phyloP scores from a whole-genome alignment of 1,284 basidiomycete species.

The Ceraceosorus bombacis region DNA sequence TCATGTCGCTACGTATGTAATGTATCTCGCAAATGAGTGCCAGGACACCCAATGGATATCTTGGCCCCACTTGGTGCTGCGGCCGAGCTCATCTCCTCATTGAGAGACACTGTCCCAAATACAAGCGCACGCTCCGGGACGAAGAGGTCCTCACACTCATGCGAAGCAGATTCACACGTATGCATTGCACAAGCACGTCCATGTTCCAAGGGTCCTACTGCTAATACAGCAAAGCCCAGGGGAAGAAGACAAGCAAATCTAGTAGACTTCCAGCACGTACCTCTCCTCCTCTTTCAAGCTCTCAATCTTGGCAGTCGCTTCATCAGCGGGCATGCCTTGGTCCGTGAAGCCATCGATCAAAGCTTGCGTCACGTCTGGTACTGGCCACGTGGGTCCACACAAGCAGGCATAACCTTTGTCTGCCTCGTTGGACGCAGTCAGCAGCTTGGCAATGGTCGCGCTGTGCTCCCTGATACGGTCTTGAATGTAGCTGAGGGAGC shows the following conservation, averaged over 20 bases:
- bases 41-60: no score
- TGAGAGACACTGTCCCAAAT: no score
- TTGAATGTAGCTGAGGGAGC: constrained; percentile 73
- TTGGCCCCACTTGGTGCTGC: no score
- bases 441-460: constrained; percentile 58
- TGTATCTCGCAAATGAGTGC: no score
- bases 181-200: no score
- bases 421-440: constrained; percentile 17
- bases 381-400: constrained; percentile 97
- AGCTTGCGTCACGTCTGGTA: constrained; percentile 91
- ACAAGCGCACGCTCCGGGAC: no score
- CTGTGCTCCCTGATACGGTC: constrained; percentile 94
- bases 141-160: no score
- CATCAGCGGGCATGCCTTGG: constrained; percentile 60
- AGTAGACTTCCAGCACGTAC: constrained; percentile 82
- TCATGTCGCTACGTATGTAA: no score
- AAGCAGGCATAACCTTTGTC: constrained; percentile 58
- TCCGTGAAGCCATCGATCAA: constrained; percentile 67
- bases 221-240: not conserved
- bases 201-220: no score
- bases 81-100: no score
- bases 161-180: no score
- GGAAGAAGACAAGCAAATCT: not conserved
- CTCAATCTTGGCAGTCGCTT: constrained; percentile 78
- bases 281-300: constrained; percentile 91